These are phyloP conservation scores for Leccinum incarnatum DNA, from an alignment of 768 basidiomycete genomes.

Conservation along the genomic window DNA sequence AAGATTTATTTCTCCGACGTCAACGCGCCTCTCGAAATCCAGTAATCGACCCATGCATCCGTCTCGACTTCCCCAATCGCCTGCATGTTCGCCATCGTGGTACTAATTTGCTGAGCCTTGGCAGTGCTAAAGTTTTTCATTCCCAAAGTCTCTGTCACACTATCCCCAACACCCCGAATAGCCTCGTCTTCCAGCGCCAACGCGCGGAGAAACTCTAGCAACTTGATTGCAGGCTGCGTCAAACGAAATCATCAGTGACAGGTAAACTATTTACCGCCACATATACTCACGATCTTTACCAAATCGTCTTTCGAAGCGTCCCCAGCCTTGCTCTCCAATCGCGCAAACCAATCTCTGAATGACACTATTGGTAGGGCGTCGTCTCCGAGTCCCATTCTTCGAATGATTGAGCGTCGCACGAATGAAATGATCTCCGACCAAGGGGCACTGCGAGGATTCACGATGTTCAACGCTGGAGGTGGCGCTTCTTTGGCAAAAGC, in stretches of 20 bases:
- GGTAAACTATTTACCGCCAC: background rate
- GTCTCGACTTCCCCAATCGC: constrained; percentile 25
- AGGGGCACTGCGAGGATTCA: constrained; percentile 36
- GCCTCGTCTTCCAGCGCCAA: too few species aligned
- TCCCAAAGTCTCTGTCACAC: too few species aligned
- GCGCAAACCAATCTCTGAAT: constrained; percentile 34
- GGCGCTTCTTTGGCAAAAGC: constrained; percentile 16
- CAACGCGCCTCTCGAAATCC: constrained; percentile 18
- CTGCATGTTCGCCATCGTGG: constrained; percentile 25
- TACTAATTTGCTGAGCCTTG: too few species aligned
- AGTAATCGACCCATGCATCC: constrained; percentile 25
- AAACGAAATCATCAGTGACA: background rate
- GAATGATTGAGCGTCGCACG: constrained; percentile 20
- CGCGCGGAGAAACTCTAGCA: too few species aligned
- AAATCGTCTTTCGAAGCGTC: constrained; percentile 26
- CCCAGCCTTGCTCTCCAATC: constrained; percentile 23
- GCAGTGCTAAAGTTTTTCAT: too few species aligned
- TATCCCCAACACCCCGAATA: too few species aligned
- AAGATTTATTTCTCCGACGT: too few species aligned
- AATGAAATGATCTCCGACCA: constrained; percentile 32
- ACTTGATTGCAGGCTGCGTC: constrained; percentile 34
- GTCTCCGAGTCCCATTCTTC: constrained; percentile 1
- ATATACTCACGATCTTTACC: constrained; percentile 29
- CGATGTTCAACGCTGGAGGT: constrained; percentile 33
- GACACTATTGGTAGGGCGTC: constrained; percentile 31